These are phyloP conservation scores for Trypanosoma avium DNA, from an alignment of 208 protist genomes.

Conservation along the genomic window DNA sequence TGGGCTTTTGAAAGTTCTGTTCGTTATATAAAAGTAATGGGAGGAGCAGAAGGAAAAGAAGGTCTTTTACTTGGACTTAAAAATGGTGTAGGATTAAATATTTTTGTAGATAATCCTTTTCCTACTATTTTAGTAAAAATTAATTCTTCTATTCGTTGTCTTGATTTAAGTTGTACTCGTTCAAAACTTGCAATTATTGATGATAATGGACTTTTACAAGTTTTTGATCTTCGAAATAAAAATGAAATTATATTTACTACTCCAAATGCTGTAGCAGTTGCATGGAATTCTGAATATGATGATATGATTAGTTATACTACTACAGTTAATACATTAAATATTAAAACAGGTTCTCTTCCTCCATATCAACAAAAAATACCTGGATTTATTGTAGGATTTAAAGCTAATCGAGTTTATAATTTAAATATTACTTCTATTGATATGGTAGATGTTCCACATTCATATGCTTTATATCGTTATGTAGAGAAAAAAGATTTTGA, in stretches of 20 bases:
- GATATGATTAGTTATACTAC: slow-evolving; percentile 95
- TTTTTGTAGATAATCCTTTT: slow-evolving; percentile 97
- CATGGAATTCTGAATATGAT: slow-evolving; percentile 94
- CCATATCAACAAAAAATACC: slow-evolving; percentile 92
- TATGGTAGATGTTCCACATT: slow-evolving; percentile 94
- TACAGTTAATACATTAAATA: slow-evolving; percentile 77
- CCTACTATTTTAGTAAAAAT: slow-evolving; percentile 91
- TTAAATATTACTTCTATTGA: slow-evolving; percentile 84
- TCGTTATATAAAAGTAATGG: slow-evolving; percentile 94
- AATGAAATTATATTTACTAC: slow-evolving; percentile 92
- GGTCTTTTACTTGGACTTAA: slow-evolving; percentile 93
- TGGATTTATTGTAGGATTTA: slow-evolving; percentile 96
- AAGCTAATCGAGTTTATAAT: slow-evolving; percentile 94
- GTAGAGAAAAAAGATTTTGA: slow-evolving; percentile 91
- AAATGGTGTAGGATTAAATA: slow-evolving; percentile 89
- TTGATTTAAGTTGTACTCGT: slow-evolving; percentile 90
- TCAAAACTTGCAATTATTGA: slow-evolving; percentile 94
- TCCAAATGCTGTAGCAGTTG: slow-evolving; percentile 82
- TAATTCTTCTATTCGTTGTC: slow-evolving; percentile 65
- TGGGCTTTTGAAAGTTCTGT: slow-evolving; percentile 94
- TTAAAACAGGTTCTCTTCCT: slow-evolving; percentile 93
- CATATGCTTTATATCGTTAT: slow-evolving; percentile 89
- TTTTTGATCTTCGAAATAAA: slow-evolving; percentile 86
- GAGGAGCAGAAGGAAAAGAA: slow-evolving; percentile 89
- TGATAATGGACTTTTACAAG: slow-evolving; percentile 80